Base-by-base conservation (phyloP, 805 yeast genomes). In the Ogataea neopini region DNA sequence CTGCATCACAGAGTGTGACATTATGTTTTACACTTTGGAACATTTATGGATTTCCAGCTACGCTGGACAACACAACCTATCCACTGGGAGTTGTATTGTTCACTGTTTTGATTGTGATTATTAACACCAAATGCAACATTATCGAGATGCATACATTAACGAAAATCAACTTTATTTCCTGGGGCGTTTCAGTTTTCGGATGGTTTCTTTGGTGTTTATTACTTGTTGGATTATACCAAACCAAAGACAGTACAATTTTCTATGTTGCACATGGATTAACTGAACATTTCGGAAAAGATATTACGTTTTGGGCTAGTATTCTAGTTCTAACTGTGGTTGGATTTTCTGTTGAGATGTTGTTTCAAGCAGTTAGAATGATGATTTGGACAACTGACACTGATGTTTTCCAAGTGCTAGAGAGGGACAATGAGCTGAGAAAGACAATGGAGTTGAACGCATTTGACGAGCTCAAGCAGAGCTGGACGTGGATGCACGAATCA, bases 231-330 rank as follows among this genome's bases (percentile, higher is more conserved):
- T 67, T 91, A n/a, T 85, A 88, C 63, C 71, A 66, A 59, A 66
- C 61, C 55, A 78, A 69, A 61, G 78, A 61, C 44, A 73, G 75
- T 28, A 69, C 79, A 45, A 86, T 87, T 11, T 90, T 80, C 66
- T 87, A 79, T 63, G 97, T 87, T 2, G 71, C 74, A 6, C 74
- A 78, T 51, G 96, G 94, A 2, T 71, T 94, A 40, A 73, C 75
- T 48, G 66, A 81, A 41, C 80, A 80, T 43, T 89, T 88, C 70
- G 98, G 98, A 18, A 67, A 54, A 17, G 97, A 94, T 61, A 63
- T 73, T n/a, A 75, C 87, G 0, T 92, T 90, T 81, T 94, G 98
- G 98, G 88, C 88, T 1, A 66, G 88, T 0, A 68, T 87, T 28
- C 60, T 88, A 25, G 74, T 83, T 1, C 62, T 86, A 15, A 63